These are phyloP conservation scores for Nematodospora anomalae DNA, from an alignment of 1,139 yeast genomes.

Conservation along the genomic window DNA sequence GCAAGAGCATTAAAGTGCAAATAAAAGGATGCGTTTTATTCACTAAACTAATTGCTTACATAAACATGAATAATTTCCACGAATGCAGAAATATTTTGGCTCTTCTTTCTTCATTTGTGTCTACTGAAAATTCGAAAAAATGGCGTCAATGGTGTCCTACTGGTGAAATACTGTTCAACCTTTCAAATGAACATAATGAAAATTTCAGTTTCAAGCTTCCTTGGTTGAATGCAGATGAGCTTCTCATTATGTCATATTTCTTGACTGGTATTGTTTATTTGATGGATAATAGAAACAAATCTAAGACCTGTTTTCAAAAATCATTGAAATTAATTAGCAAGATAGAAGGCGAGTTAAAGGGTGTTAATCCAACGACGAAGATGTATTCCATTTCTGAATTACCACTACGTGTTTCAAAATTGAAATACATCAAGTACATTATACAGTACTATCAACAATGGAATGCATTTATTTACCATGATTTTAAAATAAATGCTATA, in stretches of 20 bases:
- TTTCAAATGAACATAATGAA: conserved; percentile 1
- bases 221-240: conserved; percentile 47
- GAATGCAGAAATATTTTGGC: conserved; percentile 23
- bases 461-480: conserved; percentile 30
- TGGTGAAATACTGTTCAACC: conserved; percentile 3
- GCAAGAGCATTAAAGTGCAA: not conserved
- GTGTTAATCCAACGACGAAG: conserved; percentile 10
- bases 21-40: conserved; percentile 26
- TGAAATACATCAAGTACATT: conserved; percentile 25
- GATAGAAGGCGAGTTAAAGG: conserved; percentile 17
- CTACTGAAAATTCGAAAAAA: conserved; percentile 1
- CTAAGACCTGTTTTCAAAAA: conserved; percentile 34
- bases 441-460: conserved; percentile 35
- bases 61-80: conserved; percentile 26
- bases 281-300: conserved; percentile 25
- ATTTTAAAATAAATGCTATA: conserved; percentile 26
- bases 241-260: conserved; percentile 39
- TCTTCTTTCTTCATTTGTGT: conserved; percentile 19
- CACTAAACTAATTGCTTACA: conserved; percentile 21
- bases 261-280: conserved; percentile 40
- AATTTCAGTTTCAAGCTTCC: conserved; percentile 18
- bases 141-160: conserved; percentile 7
- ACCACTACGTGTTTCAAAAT: conserved; percentile 21
- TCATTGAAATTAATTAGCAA: conserved; percentile 29
- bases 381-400: conserved; percentile 17